A percentile compares a stretch with the other conserved stretches of the same genome.
phyloP scores from a whole-genome alignment of 73 alveolate genomes.

The Paramecium octaurelia region DNA sequence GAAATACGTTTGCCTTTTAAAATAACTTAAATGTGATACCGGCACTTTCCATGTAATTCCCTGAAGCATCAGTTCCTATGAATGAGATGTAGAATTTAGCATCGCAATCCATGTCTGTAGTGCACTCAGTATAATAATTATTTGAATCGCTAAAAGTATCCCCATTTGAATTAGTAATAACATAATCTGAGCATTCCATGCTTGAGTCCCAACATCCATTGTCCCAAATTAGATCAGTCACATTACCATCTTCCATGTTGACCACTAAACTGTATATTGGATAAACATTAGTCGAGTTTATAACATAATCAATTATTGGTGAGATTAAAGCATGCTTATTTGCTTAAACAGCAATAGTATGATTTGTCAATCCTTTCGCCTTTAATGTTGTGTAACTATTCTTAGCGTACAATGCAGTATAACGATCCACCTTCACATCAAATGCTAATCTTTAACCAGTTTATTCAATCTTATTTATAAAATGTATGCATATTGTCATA shows the following conservation, averaged over 20 bases:
- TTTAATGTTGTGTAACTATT: not conserved
- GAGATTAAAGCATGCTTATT: not conserved
- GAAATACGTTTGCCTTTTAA: not conserved
- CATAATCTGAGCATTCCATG: slow-evolving; percentile 5
- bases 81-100: slow-evolving; percentile 17
- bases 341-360: not conserved
- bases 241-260: slow-evolving; percentile 26
- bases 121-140: not conserved
- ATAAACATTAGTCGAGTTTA: not conserved
- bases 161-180: not conserved
- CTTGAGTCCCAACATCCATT: slow-evolving; percentile 41
- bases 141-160: not conserved
- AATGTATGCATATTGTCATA: slow-evolving; percentile 8
- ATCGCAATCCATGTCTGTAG: not conserved
- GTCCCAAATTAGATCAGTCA: slow-evolving; percentile 19
- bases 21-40: not conserved
- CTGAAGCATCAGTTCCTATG: slow-evolving; percentile 16
- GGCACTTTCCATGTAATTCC: slow-evolving; percentile 33
- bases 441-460: slow-evolving; percentile 17
- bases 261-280: not conserved
- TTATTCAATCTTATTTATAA: not conserved
- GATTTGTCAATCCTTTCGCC: not conserved
- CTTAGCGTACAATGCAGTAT: slow-evolving; percentile 16
- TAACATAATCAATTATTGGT: not conserved
- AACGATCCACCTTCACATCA: not conserved